Evolutionary conservation across 2,329 filamentous ascomycete genomes (phyloP).

Genomic region (Penicillium sp.): DNA sequence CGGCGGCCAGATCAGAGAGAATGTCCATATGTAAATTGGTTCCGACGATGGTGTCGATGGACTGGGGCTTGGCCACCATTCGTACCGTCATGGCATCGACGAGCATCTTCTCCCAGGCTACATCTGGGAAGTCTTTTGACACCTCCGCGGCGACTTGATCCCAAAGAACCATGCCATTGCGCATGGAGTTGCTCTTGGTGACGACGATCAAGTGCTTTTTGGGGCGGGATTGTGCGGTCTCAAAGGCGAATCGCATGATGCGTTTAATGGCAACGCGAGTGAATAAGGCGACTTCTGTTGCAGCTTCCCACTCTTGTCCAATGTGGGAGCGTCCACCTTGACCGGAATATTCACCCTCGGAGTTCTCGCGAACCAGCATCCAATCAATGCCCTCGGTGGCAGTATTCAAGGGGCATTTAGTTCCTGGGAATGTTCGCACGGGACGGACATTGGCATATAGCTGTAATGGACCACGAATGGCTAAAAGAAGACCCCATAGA

Average conservation of each 20-base stretch:
- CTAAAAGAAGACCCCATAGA: constrained; percentile 60
- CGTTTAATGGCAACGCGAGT: constrained; percentile 57
- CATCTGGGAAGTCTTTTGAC: constrained; percentile 55
- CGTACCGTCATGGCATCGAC: constrained; percentile 62
- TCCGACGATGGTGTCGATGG: constrained; percentile 58
- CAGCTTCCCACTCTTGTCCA: constrained; percentile 56
- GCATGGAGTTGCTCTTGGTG: constrained; percentile 60
- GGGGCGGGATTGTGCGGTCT: constrained; percentile 52
- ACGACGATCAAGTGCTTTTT: constrained; percentile 58
- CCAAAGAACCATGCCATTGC: constrained; percentile 62
- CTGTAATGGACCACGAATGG: constrained; percentile 60
- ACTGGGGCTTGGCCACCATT: constrained; percentile 57
- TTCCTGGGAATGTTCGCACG: constrained; percentile 55
- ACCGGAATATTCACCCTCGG: constrained; percentile 60
- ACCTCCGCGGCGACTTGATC: constrained; percentile 57
- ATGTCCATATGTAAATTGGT: constrained; percentile 66
- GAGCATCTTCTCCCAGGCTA: constrained; percentile 59
- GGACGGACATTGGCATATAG: constrained; percentile 63
- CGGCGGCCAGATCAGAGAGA: constrained; percentile 70
- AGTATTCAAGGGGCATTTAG: constrained; percentile 54
- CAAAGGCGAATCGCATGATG: constrained; percentile 59
- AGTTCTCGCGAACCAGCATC: constrained; percentile 61
- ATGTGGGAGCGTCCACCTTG: constrained; percentile 59
- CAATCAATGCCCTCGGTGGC: constrained; percentile 57
- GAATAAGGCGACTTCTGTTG: constrained; percentile 60